Evolutionary conservation across 2,329 filamentous ascomycete species (phyloP).

Genomic region (Aspergillus fijiensis): DNA sequence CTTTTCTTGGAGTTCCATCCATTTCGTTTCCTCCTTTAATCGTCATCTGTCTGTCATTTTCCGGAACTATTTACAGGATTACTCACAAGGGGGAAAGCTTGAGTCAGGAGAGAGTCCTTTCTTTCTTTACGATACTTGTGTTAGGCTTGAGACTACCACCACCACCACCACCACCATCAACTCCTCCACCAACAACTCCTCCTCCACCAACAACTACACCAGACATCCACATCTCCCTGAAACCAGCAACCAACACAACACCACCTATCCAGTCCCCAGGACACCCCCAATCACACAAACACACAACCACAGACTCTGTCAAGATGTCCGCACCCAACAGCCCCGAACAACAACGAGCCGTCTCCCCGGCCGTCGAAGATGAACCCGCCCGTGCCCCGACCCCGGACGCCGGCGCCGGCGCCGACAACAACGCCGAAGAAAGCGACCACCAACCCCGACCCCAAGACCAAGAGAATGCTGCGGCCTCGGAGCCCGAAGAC

Average conservation of each 20-base stretch:
- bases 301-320: background rate
- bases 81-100: background rate
- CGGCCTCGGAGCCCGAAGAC: conserved; percentile 22
- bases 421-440: conserved; percentile 11
- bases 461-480: background rate
- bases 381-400: conserved; percentile 27
- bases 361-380: conserved; percentile 24
- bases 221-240: background rate
- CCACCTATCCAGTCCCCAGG: background rate
- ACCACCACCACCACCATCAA: background rate
- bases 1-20: background rate
- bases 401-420: conserved; percentile 26
- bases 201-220: background rate
- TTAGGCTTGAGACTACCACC: background rate
- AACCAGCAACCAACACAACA: background rate
- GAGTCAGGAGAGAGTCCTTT: background rate
- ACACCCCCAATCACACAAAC: background rate
- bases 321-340: conserved; percentile 39
- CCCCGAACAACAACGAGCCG: conserved; percentile 33
- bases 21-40: conserved; percentile 2
- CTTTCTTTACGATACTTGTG: background rate
- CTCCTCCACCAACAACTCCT: no score
- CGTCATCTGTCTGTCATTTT: conserved; percentile 11
- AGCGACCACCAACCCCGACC: background rate
- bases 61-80: background rate